phyloP scores from a whole-genome alignment of 1,139 yeast genomes.

The Suhomyces wounanorum region DNA sequence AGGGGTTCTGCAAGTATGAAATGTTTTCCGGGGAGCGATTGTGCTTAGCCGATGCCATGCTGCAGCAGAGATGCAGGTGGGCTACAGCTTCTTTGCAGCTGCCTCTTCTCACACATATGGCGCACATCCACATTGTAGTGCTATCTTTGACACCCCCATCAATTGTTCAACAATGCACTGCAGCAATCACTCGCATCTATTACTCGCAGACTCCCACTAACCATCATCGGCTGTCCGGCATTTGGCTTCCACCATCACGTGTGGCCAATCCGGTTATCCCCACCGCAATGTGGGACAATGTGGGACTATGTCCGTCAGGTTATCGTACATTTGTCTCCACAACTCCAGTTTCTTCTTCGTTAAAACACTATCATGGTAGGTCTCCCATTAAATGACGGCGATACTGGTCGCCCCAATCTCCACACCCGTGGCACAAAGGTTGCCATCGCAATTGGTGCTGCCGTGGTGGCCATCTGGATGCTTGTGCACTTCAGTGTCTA shows the following conservation, averaged over 20 bases:
- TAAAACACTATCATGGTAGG: constrained; percentile 10
- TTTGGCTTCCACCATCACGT: neutral
- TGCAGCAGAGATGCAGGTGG: no score
- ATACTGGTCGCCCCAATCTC: constrained; percentile 4
- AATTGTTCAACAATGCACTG: neutral
- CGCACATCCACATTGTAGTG: neutral
- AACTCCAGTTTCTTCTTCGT: neutral
- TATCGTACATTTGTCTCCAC: neutral
- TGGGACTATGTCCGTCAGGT: no score
- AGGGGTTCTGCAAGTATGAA: no score
- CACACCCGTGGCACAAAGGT: neutral
- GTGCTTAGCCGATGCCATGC: neutral
- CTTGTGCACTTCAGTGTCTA: constrained; percentile 23
- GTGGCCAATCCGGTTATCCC: neutral
- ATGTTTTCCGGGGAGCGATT: no score
- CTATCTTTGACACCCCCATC: neutral
- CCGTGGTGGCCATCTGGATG: constrained; percentile 14
- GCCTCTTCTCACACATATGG: neutral
- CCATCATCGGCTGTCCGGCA: neutral
- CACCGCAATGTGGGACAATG: no score
- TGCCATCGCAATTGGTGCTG: constrained; percentile 6
- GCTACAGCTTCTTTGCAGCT: neutral
- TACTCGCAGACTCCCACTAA: neutral
- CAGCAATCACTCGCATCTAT: neutral
- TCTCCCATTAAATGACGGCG: constrained; percentile 9